phyloP scores from a whole-genome alignment of 768 basidiomycete genomes.

The Tricholoma hemisulphureum region DNA sequence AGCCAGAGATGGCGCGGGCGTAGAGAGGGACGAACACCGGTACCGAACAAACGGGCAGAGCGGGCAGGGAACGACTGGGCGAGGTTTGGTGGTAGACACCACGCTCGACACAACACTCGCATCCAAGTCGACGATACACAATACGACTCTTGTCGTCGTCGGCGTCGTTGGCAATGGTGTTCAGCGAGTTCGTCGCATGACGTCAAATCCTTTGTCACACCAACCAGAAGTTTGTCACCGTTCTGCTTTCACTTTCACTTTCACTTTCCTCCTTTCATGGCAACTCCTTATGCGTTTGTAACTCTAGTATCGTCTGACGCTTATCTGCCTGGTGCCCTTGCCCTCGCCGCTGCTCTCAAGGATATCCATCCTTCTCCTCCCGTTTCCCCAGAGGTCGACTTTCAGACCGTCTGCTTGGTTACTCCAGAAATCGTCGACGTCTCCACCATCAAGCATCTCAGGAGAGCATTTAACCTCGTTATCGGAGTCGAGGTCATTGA shows the following conservation, averaged over 20 bases:
- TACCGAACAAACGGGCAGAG: conserved; percentile 31
- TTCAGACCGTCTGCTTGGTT: conserved; percentile 85
- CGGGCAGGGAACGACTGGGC: conserved; percentile 3
- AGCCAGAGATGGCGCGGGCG: conserved; percentile 48
- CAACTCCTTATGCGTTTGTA: conserved; percentile 76
- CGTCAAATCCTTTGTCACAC: neutral
- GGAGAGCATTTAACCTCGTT: conserved; percentile 79
- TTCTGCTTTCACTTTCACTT: neutral
- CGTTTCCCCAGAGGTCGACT: conserved; percentile 59
- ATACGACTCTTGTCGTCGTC: conserved; percentile 13
- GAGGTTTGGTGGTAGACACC: conserved; percentile 19
- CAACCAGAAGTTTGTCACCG: neutral
- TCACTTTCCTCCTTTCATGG: conserved; percentile 45
- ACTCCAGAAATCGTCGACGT: conserved; percentile 94
- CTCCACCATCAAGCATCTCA: conserved; percentile 70
- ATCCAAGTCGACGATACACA: no score
- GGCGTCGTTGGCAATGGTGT: no score
- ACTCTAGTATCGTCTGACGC: conserved; percentile 89
- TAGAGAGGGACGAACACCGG: conserved; percentile 28
- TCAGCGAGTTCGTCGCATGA: conserved; percentile 1
- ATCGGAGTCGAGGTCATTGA: conserved; percentile 90
- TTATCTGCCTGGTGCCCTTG: conserved; percentile 92
- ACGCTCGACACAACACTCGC: conserved; percentile 10
- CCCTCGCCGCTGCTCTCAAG: conserved; percentile 79
- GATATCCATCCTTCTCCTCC: conserved; percentile 70